Evolutionary conservation across 139 green algal genomes (phyloP).

Genomic region (Yamagishiella unicocca): DNA sequence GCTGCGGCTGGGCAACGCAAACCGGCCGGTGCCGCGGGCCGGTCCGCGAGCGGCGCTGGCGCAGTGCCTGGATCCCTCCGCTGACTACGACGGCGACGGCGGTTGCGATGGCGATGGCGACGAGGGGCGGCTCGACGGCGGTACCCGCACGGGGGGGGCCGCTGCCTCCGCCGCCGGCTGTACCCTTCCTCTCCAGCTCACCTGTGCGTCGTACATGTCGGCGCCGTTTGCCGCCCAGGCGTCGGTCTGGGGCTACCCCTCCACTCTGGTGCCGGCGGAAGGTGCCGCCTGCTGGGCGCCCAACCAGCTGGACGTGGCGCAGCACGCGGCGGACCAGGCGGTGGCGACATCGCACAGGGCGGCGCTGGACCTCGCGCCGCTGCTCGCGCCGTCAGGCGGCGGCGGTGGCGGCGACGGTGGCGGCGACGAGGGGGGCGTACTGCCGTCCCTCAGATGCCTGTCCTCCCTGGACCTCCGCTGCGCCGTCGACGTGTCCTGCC

Average conservation of each 20-base stretch:
- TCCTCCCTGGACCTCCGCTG: neutral
- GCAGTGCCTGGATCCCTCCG: neutral
- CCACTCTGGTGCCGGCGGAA: conserved; percentile 12
- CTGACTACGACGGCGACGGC: no score
- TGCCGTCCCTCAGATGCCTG: neutral
- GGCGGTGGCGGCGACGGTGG: neutral
- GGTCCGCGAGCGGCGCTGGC: neutral
- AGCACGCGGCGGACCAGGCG: conserved; percentile 1
- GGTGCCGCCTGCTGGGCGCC: neutral
- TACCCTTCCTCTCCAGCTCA: neutral
- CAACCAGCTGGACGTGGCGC: neutral
- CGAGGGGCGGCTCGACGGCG: no score
- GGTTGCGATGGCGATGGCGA: no score
- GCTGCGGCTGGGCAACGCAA: neutral
- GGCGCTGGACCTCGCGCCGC: neutral
- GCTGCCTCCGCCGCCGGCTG: neutral
- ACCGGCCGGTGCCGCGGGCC: neutral
- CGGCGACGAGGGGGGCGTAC: no score
- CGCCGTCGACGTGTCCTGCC: neutral
- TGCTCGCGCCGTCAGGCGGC: neutral
- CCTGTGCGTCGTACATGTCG: neutral
- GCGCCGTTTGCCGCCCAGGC: neutral
- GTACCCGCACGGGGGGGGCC: no score
- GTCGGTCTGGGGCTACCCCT: conserved; percentile 4
- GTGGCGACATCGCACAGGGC: conserved; percentile 6